phyloP scores from a whole-genome alignment of 2,329 filamentous ascomycete genomes.

The Ascomycota sp. region DNA sequence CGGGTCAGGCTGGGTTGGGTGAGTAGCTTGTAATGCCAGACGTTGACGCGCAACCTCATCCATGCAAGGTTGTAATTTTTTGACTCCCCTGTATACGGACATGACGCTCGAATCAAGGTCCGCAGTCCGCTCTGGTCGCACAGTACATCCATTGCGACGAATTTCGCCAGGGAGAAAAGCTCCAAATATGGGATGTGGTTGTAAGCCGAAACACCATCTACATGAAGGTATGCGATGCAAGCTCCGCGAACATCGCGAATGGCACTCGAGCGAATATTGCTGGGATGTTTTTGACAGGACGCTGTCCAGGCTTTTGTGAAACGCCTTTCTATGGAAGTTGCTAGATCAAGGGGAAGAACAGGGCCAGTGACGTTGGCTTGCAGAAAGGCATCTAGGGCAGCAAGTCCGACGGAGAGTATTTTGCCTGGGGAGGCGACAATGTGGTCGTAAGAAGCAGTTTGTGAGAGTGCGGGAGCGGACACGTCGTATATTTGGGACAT shows the following conservation, averaged over 20 bases:
- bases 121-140: constrained; percentile 4
- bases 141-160: constrained; percentile 18
- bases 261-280: background rate
- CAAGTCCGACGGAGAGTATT: constrained; percentile 11
- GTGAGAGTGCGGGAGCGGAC: background rate
- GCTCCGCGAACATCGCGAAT: constrained; percentile 26
- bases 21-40: constrained; percentile 44
- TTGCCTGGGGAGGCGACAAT: constrained; percentile 1
- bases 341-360: constrained; percentile 27
- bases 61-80: constrained; percentile 31
- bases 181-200: constrained; percentile 67
- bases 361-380: constrained; percentile 81
- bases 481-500: background rate
- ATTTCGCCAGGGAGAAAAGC: constrained; percentile 54
- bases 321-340: constrained; percentile 11
- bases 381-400: constrained; percentile 50
- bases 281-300: background rate
- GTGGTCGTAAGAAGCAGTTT: background rate
- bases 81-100: constrained; percentile 15
- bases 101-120: constrained; percentile 9
- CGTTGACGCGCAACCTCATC: constrained; percentile 49
- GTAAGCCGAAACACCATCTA: constrained; percentile 78
- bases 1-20: constrained; percentile 33
- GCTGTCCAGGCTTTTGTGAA: constrained; percentile 19
- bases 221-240: constrained; percentile 47